phyloP scores from a whole-genome alignment of 2,329 filamentous ascomycete species.

The Trichophyton schoenleinii region DNA sequence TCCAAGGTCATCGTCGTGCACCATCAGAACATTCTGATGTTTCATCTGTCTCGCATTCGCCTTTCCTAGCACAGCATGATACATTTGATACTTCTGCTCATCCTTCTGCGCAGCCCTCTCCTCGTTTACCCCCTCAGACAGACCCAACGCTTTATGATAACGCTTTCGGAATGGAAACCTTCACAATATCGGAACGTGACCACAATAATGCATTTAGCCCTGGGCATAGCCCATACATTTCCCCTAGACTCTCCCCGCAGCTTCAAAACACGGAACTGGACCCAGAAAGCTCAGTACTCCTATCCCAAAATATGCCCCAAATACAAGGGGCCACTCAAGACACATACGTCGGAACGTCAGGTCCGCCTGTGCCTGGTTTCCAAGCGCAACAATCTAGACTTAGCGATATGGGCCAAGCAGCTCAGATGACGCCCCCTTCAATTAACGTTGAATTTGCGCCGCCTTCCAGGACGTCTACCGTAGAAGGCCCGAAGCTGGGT shows the following conservation, averaged over 20 bases:
- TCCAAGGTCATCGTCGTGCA: conserved; percentile 68
- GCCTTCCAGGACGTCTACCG: conserved; percentile 51
- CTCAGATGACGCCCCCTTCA: conserved; percentile 77
- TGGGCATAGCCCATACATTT: conserved; percentile 58
- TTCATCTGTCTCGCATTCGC: conserved; percentile 71
- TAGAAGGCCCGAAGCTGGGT: conserved; percentile 54
- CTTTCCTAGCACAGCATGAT: conserved; percentile 65
- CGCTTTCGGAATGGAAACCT: conserved; percentile 62
- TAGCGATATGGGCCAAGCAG: conserved; percentile 53
- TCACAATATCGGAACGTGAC: conserved; percentile 61
- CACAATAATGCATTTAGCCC: conserved; percentile 45
- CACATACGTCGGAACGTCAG: conserved; percentile 38
- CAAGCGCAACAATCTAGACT: conserved; percentile 37
- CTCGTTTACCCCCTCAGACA: conserved; percentile 59
- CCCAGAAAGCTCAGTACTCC: conserved; percentile 31
- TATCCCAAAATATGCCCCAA: conserved; percentile 33
- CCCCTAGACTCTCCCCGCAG: conserved; percentile 55
- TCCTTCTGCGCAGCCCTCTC: conserved; percentile 39
- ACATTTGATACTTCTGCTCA: conserved; percentile 58
- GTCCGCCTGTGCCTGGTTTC: conserved; percentile 30
- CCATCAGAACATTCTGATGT: conserved; percentile 91
- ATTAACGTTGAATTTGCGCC: conserved; percentile 92
- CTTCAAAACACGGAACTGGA: conserved; percentile 51
- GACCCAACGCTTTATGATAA: conserved; percentile 65
- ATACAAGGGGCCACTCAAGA: conserved; percentile 23